Evolutionary conservation across 1,139 yeast species (phyloP).

Genomic region (Suhomyces bolitotheri): DNA sequence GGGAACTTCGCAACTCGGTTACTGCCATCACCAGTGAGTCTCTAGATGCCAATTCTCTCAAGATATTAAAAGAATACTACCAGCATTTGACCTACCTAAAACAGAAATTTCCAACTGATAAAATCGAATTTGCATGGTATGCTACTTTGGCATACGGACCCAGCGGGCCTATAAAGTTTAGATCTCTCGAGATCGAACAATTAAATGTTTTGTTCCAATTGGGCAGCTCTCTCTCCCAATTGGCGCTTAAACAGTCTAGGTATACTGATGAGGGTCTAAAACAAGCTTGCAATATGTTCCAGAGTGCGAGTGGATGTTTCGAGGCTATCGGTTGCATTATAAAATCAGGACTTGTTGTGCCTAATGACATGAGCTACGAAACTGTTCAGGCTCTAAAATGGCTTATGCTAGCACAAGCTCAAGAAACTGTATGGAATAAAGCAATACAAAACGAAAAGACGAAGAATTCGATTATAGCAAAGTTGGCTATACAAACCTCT

Average conservation of each 20-base stretch:
- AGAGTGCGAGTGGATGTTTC: conserved; percentile 71
- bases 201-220: conserved; percentile 66
- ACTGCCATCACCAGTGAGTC: conserved; percentile 24
- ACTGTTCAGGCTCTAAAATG: conserved; percentile 31
- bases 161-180: conserved; percentile 43
- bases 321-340: conserved; percentile 30
- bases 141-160: conserved; percentile 62
- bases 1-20: conserved; percentile 26
- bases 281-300: conserved; percentile 63
- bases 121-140: conserved; percentile 66
- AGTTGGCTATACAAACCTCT: conserved; percentile 63
- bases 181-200: conserved; percentile 58
- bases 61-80: conserved; percentile 32
- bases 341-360: conserved; percentile 7
- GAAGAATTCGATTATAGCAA: conserved; percentile 63
- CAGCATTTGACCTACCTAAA: conserved; percentile 30
- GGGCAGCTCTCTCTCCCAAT: conserved; percentile 61
- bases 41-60: conserved; percentile 19
- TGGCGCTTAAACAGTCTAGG: conserved; percentile 49
- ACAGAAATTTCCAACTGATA: conserved; percentile 43
- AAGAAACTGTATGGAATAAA: conserved; percentile 81
- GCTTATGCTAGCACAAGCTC: conserved; percentile 82
- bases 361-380: conserved; percentile 28
- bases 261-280: conserved; percentile 58
- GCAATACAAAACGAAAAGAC: conserved; percentile 53